These are phyloP conservation scores for Eremothecium coryli DNA, from an alignment of 1,139 yeast genomes.

Conservation along the genomic window DNA sequence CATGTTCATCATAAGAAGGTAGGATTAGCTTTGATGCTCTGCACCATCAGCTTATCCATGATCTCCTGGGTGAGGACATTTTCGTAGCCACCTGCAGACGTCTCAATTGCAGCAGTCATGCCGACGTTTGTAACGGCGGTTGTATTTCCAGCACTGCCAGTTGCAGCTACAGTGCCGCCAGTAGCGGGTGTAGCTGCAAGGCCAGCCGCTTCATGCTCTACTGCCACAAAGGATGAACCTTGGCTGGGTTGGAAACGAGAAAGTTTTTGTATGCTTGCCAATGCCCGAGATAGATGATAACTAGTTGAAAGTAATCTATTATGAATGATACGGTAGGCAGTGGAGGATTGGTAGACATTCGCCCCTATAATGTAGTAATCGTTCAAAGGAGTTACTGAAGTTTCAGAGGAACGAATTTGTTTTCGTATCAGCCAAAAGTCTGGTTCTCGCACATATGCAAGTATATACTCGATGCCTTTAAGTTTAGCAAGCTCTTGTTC, in stretches of 20 bases:
- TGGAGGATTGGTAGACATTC: constrained; percentile 85
- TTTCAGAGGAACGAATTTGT: constrained; percentile 53
- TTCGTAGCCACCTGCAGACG: constrained; percentile 8
- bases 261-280: constrained; percentile 20
- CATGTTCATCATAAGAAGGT: constrained; percentile 23
- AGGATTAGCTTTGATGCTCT: constrained; percentile 29
- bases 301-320: constrained; percentile 40
- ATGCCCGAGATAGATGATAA: constrained; percentile 21
- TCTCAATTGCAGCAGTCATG: constrained; percentile 9
- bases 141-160: constrained; percentile 10
- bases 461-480: constrained; percentile 78
- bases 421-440: constrained; percentile 87
- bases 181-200: constrained; percentile 11
- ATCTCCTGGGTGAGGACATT: constrained; percentile 22
- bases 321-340: constrained; percentile 44
- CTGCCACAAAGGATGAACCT: constrained; percentile 24
- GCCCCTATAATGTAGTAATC: constrained; percentile 89
- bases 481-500: constrained; percentile 56
- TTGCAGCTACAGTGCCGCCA: constrained; percentile 14
- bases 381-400: constrained; percentile 44
- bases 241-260: constrained; percentile 29
- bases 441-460: constrained; percentile 71
- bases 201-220: neutral
- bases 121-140: constrained; percentile 13
- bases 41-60: constrained; percentile 26